phyloP scores from a whole-genome alignment of 257 asterid species.

The Przewalskia tangutica region DNA sequence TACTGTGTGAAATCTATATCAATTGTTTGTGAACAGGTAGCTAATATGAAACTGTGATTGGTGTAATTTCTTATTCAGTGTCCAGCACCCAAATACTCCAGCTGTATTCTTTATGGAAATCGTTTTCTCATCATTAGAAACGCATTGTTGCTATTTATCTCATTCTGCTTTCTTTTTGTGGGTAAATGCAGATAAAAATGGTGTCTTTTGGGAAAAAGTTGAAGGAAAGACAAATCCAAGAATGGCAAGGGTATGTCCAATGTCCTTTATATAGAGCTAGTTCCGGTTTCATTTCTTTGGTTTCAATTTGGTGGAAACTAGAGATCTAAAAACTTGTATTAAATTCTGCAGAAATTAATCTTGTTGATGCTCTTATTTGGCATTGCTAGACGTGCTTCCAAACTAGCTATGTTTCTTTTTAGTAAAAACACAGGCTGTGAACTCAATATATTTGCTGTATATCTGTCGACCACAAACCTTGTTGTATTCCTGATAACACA shows the following conservation, averaged over 20 bases:
- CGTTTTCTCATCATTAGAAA: neutral
- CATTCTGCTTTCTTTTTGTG: neutral
- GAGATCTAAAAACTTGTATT: neutral
- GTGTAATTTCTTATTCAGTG: neutral
- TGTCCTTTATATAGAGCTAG: neutral
- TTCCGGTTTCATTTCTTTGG: neutral
- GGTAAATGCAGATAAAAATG: neutral
- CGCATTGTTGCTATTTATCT: neutral
- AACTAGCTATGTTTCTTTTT: neutral
- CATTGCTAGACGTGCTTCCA: neutral
- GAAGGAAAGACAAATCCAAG: constrained; percentile 5
- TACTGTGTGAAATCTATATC: neutral
- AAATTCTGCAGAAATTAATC: neutral
- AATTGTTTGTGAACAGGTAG: neutral
- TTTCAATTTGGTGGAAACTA: neutral
- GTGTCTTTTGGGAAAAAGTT: constrained; percentile 4
- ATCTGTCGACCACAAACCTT: neutral
- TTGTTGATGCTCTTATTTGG: neutral
- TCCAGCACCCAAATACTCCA: neutral
- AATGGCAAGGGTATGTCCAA: neutral
- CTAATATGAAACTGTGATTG: neutral
- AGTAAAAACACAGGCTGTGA: neutral
- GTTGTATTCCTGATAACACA: neutral
- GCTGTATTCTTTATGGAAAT: neutral
- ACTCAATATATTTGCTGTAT: neutral